Conservation (phyloP, 768 basidiomycete genomes). For the Psilocybe cyanescens region DNA sequence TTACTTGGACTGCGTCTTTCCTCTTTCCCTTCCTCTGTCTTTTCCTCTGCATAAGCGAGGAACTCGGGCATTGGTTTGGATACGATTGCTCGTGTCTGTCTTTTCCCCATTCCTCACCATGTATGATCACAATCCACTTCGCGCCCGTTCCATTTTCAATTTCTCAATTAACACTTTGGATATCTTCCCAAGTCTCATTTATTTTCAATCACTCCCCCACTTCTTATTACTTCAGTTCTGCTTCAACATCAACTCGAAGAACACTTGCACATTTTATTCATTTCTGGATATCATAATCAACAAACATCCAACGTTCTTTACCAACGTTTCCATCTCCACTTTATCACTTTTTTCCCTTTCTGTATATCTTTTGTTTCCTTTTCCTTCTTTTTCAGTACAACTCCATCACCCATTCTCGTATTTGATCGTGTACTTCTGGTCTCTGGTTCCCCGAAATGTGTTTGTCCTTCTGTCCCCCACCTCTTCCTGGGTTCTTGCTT, state of each 20-base stretch:
- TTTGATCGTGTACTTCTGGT: conserved; percentile 7
- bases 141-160: conserved; percentile 36
- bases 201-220: neutral
- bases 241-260: conserved; percentile 2
- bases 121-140: conserved; percentile 20
- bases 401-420: conserved; percentile 13
- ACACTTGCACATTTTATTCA: neutral
- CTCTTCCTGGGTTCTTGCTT: conserved; percentile 37
- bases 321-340: neutral
- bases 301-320: conserved; percentile 6
- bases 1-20: conserved; percentile 13
- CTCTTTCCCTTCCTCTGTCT: conserved; percentile 12
- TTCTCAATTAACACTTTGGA: conserved; percentile 18
- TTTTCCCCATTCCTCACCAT: conserved; percentile 18
- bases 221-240: conserved; percentile 6
- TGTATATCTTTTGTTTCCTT: conserved; percentile 23
- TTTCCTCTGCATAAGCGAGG: conserved; percentile 10
- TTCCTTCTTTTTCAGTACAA: conserved; percentile 20
- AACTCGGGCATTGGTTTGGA: conserved; percentile 5
- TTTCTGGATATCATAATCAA: conserved; percentile 1
- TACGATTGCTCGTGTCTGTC: conserved; percentile 25
- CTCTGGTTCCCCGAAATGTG: conserved; percentile 33
- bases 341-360: conserved; percentile 14
- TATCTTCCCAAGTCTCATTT: conserved; percentile 6
- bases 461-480: conserved; percentile 75